Conservation (phyloP, 1,139 yeast genomes). For the Lodderomyces pseudojiufengensis region DNA sequence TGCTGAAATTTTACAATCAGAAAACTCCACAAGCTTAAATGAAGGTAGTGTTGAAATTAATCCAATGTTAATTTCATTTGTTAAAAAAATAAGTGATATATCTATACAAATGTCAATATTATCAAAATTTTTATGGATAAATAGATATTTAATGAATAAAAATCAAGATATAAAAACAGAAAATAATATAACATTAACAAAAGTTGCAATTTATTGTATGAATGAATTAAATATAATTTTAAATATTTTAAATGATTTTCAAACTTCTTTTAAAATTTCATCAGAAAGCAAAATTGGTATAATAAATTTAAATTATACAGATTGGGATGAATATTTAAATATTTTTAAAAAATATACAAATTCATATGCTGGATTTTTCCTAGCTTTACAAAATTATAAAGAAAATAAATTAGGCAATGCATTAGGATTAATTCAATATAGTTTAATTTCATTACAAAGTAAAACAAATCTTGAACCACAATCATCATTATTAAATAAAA, state of each 20-base stretch:
- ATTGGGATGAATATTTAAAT: slow-evolving; percentile 35
- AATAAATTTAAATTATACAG: slow-evolving; percentile 16
- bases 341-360: slow-evolving; percentile 34
- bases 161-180: slow-evolving; percentile 27
- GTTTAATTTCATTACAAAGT: slow-evolving; percentile 38
- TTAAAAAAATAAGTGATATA: slow-evolving; percentile 27
- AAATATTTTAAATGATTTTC: slow-evolving; percentile 17
- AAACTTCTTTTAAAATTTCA: background rate
- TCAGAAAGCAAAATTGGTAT: slow-evolving; percentile 5
- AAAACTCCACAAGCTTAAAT: background rate
- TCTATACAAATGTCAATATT: slow-evolving; percentile 41
- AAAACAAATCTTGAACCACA: slow-evolving; percentile 18
- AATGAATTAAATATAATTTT: slow-evolving; percentile 28
- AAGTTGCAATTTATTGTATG: slow-evolving; percentile 39
- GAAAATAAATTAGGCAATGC: slow-evolving; percentile 41
- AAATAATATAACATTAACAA: slow-evolving; percentile 39
- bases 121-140: slow-evolving; percentile 39
- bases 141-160: slow-evolving; percentile 27
- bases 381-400: slow-evolving; percentile 42
- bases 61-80: slow-evolving; percentile 18
- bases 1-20: slow-evolving; percentile 14
- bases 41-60: slow-evolving; percentile 9
- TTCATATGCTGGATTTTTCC: slow-evolving; percentile 43
- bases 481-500: slow-evolving; percentile 8
- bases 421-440: slow-evolving; percentile 38